Evolutionary conservation across 805 yeast species (phyloP).

Genomic region (Barnettozyma botsteinii): DNA sequence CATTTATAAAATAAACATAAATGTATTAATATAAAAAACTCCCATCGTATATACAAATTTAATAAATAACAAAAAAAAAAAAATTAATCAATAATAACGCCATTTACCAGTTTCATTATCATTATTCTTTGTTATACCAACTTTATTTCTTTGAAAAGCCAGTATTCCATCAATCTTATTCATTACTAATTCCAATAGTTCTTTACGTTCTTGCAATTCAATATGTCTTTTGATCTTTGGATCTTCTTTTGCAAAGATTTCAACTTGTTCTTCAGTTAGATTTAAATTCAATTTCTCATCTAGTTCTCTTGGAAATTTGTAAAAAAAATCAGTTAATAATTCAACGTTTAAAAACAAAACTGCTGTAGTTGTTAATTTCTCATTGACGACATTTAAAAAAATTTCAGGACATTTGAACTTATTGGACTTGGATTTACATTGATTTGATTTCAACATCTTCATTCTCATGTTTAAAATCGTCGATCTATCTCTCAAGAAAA

Average conservation of each 20-base stretch:
- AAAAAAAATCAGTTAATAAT: constrained; percentile 87
- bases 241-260: constrained; percentile 84
- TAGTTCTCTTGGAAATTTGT: constrained; percentile 91
- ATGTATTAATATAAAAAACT: background rate
- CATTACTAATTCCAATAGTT: constrained; percentile 76
- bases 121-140: constrained; percentile 4
- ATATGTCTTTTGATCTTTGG: constrained; percentile 86
- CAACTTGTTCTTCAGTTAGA: constrained; percentile 72
- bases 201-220: constrained; percentile 90
- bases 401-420: constrained; percentile 93
- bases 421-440: constrained; percentile 72
- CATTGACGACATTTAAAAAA: constrained; percentile 86
- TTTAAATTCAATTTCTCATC: constrained; percentile 65
- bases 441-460: constrained; percentile 65
- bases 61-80: background rate
- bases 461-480: constrained; percentile 68
- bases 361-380: constrained; percentile 88
- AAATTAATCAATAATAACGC: constrained; percentile 1
- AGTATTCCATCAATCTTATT: constrained; percentile 65
- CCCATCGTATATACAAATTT: background rate
- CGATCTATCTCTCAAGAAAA: constrained; percentile 70
- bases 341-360: constrained; percentile 92
- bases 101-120: constrained; percentile 5
- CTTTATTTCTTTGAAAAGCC: constrained; percentile 29
- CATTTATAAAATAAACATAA: too few relatives aligned